A percentile compares a stretch with the other conserved stretches of the same genome.
Conservation (phyloP, 306 rosid species). For the Delonix regia region DNA sequence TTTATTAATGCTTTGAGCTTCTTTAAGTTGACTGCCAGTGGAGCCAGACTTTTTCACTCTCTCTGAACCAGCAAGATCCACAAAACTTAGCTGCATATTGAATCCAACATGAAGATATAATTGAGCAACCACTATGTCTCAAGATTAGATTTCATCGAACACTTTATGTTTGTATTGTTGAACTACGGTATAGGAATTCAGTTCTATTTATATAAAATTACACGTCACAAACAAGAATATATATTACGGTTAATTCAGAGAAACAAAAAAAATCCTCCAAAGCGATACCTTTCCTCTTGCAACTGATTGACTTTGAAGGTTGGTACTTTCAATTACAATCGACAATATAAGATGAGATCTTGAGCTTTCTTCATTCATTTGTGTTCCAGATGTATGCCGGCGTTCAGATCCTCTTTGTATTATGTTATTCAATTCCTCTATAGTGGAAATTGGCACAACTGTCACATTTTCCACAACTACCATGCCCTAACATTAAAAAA, state of each 20-base stretch:
- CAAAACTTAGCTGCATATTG: constrained; percentile 80
- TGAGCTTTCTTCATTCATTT: constrained; percentile 93
- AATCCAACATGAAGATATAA: constrained; percentile 19
- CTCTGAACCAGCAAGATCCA: constrained; percentile 98
- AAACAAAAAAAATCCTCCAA: background rate
- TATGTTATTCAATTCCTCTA: constrained; percentile 72
- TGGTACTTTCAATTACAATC: constrained; percentile 79
- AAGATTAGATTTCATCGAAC: background rate
- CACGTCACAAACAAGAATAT: background rate
- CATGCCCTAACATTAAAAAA: constrained; percentile 70
- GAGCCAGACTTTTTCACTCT: constrained; percentile 95
- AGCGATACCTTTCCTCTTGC: constrained; percentile 89
- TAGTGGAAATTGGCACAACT: constrained; percentile 62
- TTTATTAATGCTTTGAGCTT: constrained; percentile 97
- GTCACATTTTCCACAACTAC: constrained; percentile 83
- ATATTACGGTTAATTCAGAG: background rate
- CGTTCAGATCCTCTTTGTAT: constrained; percentile 81
- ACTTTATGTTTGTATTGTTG: constrained; percentile 4
- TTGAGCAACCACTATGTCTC: background rate
- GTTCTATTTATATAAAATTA: background rate
- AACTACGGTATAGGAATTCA: background rate
- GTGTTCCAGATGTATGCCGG: constrained; percentile 83
- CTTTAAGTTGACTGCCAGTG: constrained; percentile 82
- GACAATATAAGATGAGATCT: constrained; percentile 92
- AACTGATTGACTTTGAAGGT: constrained; percentile 89